Base-by-base conservation (phyloP, 805 yeast species). In the Ogataea saltuana region DNA sequence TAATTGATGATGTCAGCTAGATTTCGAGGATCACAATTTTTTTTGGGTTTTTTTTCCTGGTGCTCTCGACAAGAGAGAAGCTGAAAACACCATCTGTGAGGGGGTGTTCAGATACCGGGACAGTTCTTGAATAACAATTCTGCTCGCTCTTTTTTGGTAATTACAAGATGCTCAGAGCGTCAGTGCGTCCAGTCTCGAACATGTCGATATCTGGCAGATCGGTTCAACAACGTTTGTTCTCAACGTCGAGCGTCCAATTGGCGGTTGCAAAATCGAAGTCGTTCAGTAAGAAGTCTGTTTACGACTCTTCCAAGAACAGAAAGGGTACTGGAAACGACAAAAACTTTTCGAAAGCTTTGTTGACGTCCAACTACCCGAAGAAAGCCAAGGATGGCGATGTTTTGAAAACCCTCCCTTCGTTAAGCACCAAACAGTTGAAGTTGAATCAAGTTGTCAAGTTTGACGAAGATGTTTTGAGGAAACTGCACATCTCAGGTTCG, bases 401-500 rank as follows among this genome's bases (percentile, higher is more conserved):
- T 4, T 38, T 60, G 33, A 49, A 53, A 5, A 33, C 42, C 15
- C 45, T 63, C 12, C 50, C 53, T 7, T 22, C 47, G 2, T 46
- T 61, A 6, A 46, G 39, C 28, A 28, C 45, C 13, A 38, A 49
- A 9, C 50, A 48, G 25, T 30, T 54, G 17, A 38, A 49, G 5
- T 10, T 53, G 16, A 53, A 67, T 41, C 50, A 62, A 9, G 67
- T 76, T 17, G 60, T 65, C 6, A 60, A 62, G 26, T 86, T 71
- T 62, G 64, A 71, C 12, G 57, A 66, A 2, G 57, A 59, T 11
- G 68, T 72, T 13, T 67, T 75, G 45, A 60, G 67, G 42, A 64
- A 67, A 35, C 66, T 87, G 49, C 64, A 67, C 25, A 69, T 70
- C 31, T 62, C 82, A 42, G 90, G 89, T 17, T 66, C 84, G 0